Evolutionary conservation across 345 rosid species (phyloP), one percentile per base, ranked within the genome.

Genomic region (Brassica rapa): DNA sequence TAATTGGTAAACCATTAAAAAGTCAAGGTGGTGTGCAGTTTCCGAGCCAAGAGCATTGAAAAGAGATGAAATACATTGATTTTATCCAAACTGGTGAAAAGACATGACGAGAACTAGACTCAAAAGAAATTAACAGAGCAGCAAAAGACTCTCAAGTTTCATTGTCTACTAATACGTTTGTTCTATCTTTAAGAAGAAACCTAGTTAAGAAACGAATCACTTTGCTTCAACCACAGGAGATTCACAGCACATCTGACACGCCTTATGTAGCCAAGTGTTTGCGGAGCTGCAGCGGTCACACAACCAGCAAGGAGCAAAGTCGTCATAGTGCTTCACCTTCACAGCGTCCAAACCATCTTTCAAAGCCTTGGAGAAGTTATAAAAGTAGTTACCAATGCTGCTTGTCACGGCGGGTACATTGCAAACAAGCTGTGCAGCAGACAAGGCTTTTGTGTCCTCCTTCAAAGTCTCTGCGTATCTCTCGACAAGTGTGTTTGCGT

Each of bases 1-100:
- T 70, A 49, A 49, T 14, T 46, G 55, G 55, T 41, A 41, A 41
- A 49, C 56, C 56, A 4, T 49, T n/a, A 84, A 32, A 81, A 68
- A 75, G 69, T 68, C 82, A 59, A 27, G 76, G 83, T 8, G 84
- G 87, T 67, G 71, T 83, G 1, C 87, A 82, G 76, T 51, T 87
- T 72, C 70, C 81, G 85, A 4, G 63, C 0, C 70, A 35, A 86
- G 80, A 86, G 53, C 83, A 80, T 12, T 72, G 24, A 84, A 81
- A 72, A 61, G 84, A 10, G 86, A 78, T 0, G 29, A 72, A 72
- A 57, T 0, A 66, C 27, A n/a, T 30, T 62, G 8, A 7, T 62
- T n/a, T 15, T 53, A 5, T 63, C 41, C 66, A 39, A 39, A 19
- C 21, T 15, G 29, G 62, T 59, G 10, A 59, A 9, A 59, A 10